Evolutionary conservation across 805 yeast genomes (phyloP), one percentile per base, ranked within the genome.

Genomic region (Debaryomyces tyrocola): DNA sequence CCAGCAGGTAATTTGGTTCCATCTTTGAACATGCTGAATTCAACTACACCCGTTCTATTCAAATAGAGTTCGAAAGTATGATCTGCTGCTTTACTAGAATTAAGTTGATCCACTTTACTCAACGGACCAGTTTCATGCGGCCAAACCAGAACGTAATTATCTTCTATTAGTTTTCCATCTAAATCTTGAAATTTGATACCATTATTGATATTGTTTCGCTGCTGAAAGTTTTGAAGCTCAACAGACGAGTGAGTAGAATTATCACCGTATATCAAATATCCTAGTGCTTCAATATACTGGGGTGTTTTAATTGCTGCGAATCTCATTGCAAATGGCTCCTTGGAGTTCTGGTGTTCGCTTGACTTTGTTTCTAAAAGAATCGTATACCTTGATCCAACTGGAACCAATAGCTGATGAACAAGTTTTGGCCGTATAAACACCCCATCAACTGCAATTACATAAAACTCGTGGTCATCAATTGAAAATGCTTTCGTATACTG

Each of bases 391-490:
- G 68, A 54, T 1, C 71, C 73, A 37, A 64, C 66, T 1, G 73
- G 69, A 29, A 67, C 46, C 20, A 58, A 54, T 3, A 66, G 34
- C 21, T 63, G 66, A 24, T 63, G 57, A 12, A 49, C 62, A 12
- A 40, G 41, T 17, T 40, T 46, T 7, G 73, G 70, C 9, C 54
- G 21, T 11, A 64, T 56, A 37, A 61, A 67, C 1, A 54, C 46
- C 12, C 71, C 71, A 42, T 67, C 73, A 14, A 67, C 55, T 12
- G 70, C 69, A 20, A 67, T 51, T 7, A 65, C 53, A 29, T 54
- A 52, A 29, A 67, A 42, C 20, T 55, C 53, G 42, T 66, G 73
- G 43, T 60, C 67, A 44, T 66, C 73, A 20, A 67, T 60, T 10
- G 64, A 59, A 41, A 67, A 59, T 12, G 60, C 57, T 50, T 66